Evolutionary conservation across 2,329 filamentous ascomycete genomes (phyloP).

Genomic region (Fusarium subtropicale): DNA sequence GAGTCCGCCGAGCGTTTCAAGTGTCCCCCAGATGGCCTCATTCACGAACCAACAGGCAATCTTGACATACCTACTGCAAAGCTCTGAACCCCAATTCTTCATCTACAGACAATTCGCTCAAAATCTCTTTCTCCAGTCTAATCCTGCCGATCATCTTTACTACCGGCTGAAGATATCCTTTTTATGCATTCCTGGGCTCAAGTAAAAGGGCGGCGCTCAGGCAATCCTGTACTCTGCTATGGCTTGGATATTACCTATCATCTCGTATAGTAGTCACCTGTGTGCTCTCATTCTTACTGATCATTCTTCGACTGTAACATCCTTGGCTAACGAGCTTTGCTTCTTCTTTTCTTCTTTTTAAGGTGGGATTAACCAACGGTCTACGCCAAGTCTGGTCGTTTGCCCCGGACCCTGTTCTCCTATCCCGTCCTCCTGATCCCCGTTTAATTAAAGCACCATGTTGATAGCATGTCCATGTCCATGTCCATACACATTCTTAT

Average conservation of each 20-base stretch:
- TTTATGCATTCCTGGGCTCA: slow-evolving; percentile 11
- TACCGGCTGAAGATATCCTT: slow-evolving; percentile 9
- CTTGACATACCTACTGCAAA: slow-evolving; percentile 8
- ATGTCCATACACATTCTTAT: slow-evolving; percentile 4
- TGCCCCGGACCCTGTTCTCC: slow-evolving; percentile 20
- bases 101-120: slow-evolving; percentile 12
- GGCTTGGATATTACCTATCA: slow-evolving; percentile 18
- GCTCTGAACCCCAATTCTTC: slow-evolving; percentile 2
- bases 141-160: neutral
- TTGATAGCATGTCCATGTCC: neutral
- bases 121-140: neutral
- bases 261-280: slow-evolving; percentile 24
- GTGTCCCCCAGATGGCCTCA: slow-evolving; percentile 20
- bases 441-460: slow-evolving; percentile 38
- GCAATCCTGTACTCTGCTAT: neutral
- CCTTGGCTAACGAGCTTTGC: slow-evolving; percentile 4
- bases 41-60: slow-evolving; percentile 18
- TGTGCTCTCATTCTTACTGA: neutral
- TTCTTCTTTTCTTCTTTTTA: slow-evolving; percentile 9
- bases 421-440: slow-evolving; percentile 38
- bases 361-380: slow-evolving; percentile 5
- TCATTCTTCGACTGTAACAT: neutral
- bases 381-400: neutral
- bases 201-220: neutral
- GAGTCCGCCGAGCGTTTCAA: slow-evolving; percentile 44